These are phyloP conservation scores for Jatropha podagrica DNA, from an alignment of 441 rosid genomes.

Conservation along the genomic window DNA sequence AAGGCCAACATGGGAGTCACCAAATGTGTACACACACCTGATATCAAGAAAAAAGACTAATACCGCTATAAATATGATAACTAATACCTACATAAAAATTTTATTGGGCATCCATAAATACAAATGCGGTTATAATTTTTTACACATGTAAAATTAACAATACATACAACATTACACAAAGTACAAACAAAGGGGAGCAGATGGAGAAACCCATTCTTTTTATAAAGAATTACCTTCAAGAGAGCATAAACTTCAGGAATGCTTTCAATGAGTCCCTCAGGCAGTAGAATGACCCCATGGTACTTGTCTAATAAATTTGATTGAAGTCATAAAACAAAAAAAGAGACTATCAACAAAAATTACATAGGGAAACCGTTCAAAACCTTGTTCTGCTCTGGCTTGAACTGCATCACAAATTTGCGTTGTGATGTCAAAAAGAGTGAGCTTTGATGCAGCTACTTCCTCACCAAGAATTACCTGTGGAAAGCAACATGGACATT, in stretches of 20 bases:
- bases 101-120: background rate
- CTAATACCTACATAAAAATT: background rate
- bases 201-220: background rate
- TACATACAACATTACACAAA: background rate
- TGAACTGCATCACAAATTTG: conserved; percentile 98
- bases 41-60: background rate
- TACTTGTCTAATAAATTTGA: conserved; percentile 62
- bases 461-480: conserved; percentile 97
- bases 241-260: conserved; percentile 97
- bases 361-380: conserved; percentile 21
- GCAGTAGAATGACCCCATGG: conserved; percentile 94
- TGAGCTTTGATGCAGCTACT: conserved; percentile 96
- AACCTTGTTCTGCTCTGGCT: conserved; percentile 91
- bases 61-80: background rate
- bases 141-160: background rate
- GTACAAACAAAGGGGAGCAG: background rate
- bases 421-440: conserved; percentile 80
- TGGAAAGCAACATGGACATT: conserved; percentile 16
- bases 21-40: background rate
- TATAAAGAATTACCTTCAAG: conserved; percentile 58
- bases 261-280: conserved; percentile 98
- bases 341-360: conserved; percentile 16
- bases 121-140: background rate
- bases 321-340: conserved; percentile 25
- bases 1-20: background rate